Percentiles rank a stretch among this genome's conserved stretches.
phyloP scores from a whole-genome alignment of 495 filamentous ascomycete species.

The Recurvomyces mirabilis region DNA sequence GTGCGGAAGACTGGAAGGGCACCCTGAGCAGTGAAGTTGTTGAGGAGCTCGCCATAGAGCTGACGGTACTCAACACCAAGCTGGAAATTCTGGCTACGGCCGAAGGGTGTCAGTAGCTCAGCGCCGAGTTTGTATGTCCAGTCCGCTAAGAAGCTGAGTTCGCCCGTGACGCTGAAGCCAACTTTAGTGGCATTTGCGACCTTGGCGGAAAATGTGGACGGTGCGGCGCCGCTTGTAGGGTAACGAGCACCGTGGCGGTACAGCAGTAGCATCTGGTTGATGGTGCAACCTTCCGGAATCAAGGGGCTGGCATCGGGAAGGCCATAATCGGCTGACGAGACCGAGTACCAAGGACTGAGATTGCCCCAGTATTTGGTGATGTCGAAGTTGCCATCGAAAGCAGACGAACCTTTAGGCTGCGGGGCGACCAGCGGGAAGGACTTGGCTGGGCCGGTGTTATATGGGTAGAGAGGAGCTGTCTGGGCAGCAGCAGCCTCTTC shows the following conservation, averaged over 20 bases:
- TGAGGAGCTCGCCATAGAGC: constrained; percentile 38
- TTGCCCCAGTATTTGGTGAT: too few relatives aligned
- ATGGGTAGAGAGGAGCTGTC: too few relatives aligned
- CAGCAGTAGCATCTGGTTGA: constrained; percentile 21
- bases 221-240: constrained; percentile 23
- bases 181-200: constrained; percentile 29
- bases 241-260: constrained; percentile 19
- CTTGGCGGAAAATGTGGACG: constrained; percentile 27
- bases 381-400: too few relatives aligned
- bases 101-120: constrained; percentile 42
- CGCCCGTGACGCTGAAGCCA: constrained; percentile 38
- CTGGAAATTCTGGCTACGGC: constrained; percentile 37
- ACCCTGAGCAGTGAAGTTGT: constrained; percentile 32
- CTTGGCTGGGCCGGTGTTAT: too few relatives aligned
- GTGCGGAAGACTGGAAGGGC: constrained; percentile 52
- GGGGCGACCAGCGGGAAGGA: too few relatives aligned
- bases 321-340: too few relatives aligned
- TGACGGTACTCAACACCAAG: constrained; percentile 46
- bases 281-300: constrained; percentile 13
- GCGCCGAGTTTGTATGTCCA: constrained; percentile 41
- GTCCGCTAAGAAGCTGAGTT: constrained; percentile 39
- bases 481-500: too few relatives aligned
- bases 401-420: too few relatives aligned
- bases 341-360: too few relatives aligned
- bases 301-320: too few relatives aligned